Conservation (phyloP, 2,329 filamentous ascomycete species). For the Penicillium sp. region DNA sequence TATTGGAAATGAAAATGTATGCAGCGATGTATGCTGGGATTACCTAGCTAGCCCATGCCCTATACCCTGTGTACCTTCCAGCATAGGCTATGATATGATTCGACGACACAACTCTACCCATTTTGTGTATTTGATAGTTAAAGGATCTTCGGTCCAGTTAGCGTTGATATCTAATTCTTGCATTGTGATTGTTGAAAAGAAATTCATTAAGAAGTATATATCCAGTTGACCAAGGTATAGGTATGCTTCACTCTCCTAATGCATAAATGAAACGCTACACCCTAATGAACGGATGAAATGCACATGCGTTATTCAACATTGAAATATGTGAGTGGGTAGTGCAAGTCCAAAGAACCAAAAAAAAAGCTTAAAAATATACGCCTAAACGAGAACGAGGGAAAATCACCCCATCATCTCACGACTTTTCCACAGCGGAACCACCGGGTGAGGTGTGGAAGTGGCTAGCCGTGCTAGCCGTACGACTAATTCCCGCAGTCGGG, state of each 20-base stretch:
- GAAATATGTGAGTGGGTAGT: not conserved
- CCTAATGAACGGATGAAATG: not conserved
- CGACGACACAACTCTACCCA: not conserved
- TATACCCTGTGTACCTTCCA: not conserved
- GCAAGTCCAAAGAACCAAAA: not conserved
- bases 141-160: not conserved
- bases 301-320: not conserved
- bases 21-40: not conserved
- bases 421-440: conserved; percentile 25
- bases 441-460: conserved; percentile 32
- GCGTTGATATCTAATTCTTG: conserved; percentile 3
- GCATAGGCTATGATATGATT: not conserved
- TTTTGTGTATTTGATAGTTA: conserved; percentile 1
- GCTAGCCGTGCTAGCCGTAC: conserved; percentile 25
- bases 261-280: not conserved
- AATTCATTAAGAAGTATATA: conserved; percentile 9
- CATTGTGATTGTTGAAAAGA: not conserved
- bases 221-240: not conserved
- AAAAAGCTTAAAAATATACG: not conserved
- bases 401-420: not conserved
- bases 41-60: not conserved
- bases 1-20: not conserved
- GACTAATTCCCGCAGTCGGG: conserved; percentile 20
- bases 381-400: not conserved
- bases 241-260: not conserved